Conservation (phyloP, 306 rosid species). For the Vicia faba region DNA sequence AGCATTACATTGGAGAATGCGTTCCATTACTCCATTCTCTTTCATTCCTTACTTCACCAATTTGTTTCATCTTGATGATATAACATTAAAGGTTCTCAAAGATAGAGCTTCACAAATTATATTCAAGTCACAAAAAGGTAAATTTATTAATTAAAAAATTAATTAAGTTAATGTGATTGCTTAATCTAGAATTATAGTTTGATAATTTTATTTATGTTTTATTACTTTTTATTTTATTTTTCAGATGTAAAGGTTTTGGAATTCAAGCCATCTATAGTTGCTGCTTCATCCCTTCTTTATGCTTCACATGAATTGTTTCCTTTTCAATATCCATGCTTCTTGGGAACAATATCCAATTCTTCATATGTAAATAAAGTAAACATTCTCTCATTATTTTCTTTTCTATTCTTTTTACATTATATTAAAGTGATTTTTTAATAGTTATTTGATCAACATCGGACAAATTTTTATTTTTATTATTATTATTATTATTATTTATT, state of each 20-base stretch:
- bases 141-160: not conserved
- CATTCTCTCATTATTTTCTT: not conserved
- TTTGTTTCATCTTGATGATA: slow-evolving; percentile 58
- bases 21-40: slow-evolving; percentile 92
- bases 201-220: not conserved
- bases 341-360: slow-evolving; percentile 57
- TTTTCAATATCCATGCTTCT: slow-evolving; percentile 71
- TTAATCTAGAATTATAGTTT: slow-evolving; percentile 1
- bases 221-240: not conserved
- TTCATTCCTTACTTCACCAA: slow-evolving; percentile 65
- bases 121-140: slow-evolving; percentile 80
- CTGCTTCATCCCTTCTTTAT: slow-evolving; percentile 77
- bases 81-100: slow-evolving; percentile 64
- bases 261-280: slow-evolving; percentile 80
- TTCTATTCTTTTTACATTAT: not conserved
- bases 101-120: slow-evolving; percentile 72
- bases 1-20: slow-evolving; percentile 87
- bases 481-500: no score
- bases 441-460: no score
- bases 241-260: slow-evolving; percentile 73
- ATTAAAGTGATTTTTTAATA: no score
- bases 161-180: not conserved
- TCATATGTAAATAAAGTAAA: slow-evolving; percentile 70
- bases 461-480: no score
- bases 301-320: slow-evolving; percentile 85